phyloP scores from a whole-genome alignment of 2,329 filamentous ascomycete genomes.

The Sphaerulina musiva region DNA sequence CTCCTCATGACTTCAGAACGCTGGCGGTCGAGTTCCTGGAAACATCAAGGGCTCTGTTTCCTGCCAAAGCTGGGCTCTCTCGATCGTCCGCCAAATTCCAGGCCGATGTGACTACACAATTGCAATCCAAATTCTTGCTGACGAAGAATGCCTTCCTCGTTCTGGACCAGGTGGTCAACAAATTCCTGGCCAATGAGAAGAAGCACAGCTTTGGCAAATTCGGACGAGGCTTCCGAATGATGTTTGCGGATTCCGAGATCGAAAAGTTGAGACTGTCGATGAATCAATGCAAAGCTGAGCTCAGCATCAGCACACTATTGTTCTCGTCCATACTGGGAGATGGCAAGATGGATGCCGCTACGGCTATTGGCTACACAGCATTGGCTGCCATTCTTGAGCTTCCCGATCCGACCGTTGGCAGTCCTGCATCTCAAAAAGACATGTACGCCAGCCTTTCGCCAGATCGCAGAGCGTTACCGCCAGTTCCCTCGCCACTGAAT shows the following conservation, averaged over 20 bases:
- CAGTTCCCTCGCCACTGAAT: background rate
- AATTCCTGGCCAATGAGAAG: slow-evolving; percentile 56
- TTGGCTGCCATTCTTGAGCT: slow-evolving; percentile 57
- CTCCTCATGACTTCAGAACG: slow-evolving; percentile 51
- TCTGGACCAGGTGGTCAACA: slow-evolving; percentile 57
- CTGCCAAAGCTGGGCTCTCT: slow-evolving; percentile 60
- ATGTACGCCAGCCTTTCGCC: slow-evolving; percentile 10
- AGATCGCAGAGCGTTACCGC: slow-evolving; percentile 8
- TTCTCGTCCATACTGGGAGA: slow-evolving; percentile 60
- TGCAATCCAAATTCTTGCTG: slow-evolving; percentile 57
- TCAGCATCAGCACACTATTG: slow-evolving; percentile 46
- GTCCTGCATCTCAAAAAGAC: background rate
- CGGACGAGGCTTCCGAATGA: slow-evolving; percentile 56
- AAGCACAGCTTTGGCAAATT: slow-evolving; percentile 56
- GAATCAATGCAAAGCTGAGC: slow-evolving; percentile 52
- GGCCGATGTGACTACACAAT: slow-evolving; percentile 55
- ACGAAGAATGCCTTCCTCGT: slow-evolving; percentile 57
- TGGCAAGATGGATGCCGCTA: slow-evolving; percentile 50
- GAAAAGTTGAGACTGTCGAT: slow-evolving; percentile 54
- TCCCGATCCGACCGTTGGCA: slow-evolving; percentile 14
- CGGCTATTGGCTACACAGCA: slow-evolving; percentile 62
- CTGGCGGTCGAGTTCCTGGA: slow-evolving; percentile 63
- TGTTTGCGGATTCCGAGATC: slow-evolving; percentile 57
- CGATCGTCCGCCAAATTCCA: slow-evolving; percentile 51
- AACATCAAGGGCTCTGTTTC: slow-evolving; percentile 59